A percentile compares a stretch with the other conserved stretches of the same genome.
Conservation (phyloP, 345 rosid species). For the Clausena lansium region DNA sequence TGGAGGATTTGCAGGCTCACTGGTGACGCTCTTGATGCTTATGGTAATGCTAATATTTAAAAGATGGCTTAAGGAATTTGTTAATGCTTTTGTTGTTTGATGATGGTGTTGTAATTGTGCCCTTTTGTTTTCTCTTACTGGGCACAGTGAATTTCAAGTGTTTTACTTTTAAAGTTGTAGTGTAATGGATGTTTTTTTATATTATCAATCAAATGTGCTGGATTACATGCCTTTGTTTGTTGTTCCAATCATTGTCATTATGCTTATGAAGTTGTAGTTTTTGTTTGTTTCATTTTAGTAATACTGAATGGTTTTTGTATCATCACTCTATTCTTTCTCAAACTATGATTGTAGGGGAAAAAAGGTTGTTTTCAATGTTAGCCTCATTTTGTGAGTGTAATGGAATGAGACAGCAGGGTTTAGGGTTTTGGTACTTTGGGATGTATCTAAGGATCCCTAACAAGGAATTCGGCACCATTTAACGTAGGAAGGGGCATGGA, state of each 20-base stretch:
- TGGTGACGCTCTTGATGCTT: constrained; percentile 78
- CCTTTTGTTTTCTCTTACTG: not conserved
- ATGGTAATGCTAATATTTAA: constrained; percentile 33
- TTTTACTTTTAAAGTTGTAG: not conserved
- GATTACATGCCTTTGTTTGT: not conserved
- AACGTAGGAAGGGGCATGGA: not conserved
- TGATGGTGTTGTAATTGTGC: not conserved
- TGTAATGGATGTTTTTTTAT: not conserved
- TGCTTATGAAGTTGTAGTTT: not conserved
- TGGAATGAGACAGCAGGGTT: not conserved
- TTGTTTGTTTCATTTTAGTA: not conserved
- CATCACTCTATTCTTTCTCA: not conserved
- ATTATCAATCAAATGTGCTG: constrained; percentile 4
- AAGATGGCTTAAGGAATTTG: not conserved
- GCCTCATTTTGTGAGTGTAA: not conserved
- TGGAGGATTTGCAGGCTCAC: constrained; percentile 89
- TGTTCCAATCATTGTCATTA: not conserved
- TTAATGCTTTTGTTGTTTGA: not conserved
- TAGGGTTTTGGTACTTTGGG: not conserved
- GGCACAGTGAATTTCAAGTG: not conserved
- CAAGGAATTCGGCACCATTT: not conserved
- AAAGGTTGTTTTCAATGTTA: not conserved
- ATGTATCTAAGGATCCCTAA: not conserved
- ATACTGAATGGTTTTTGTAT: not conserved
- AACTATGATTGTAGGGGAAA: not conserved